A percentile compares a stretch with the other conserved stretches of the same genome.
Conservation (phyloP, 257 asterid species). For the Scutellaria barbata region DNA sequence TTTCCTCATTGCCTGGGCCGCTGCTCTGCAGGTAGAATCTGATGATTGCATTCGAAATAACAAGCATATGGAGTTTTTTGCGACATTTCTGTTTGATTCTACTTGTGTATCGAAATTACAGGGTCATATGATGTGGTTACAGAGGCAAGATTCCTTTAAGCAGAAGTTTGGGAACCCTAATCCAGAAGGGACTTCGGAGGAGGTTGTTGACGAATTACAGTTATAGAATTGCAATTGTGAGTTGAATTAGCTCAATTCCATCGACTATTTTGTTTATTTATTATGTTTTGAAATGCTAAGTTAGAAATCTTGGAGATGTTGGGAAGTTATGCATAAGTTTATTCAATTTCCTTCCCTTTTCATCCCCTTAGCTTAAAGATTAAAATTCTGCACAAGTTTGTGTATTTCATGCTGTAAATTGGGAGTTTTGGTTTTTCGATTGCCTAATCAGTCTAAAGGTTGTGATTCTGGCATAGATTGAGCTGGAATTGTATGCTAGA, state of each 20-base stretch:
- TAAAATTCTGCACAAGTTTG: neutral
- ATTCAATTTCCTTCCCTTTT: no score
- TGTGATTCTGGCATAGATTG: no score
- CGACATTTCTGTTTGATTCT: neutral
- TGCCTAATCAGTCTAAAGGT: neutral
- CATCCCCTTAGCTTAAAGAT: neutral
- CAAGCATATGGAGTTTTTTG: neutral
- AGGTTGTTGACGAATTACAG: conserved; percentile 29
- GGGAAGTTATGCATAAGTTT: neutral
- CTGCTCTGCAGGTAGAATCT: conserved; percentile 68
- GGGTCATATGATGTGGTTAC: conserved; percentile 88
- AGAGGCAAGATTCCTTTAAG: conserved; percentile 78
- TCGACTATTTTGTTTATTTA: neutral
- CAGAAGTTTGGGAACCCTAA: conserved; percentile 59
- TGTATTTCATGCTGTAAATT: neutral
- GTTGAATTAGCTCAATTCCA: neutral
- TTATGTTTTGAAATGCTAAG: neutral
- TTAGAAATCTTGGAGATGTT: neutral
- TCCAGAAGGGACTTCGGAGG: conserved; percentile 35
- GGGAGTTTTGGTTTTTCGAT: neutral
- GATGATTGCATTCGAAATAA: neutral
- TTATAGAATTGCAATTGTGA: neutral
- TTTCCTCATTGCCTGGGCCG: conserved; percentile 72
- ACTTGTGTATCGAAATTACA: conserved; percentile 29
- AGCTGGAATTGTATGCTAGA: no score